Base-by-base conservation (phyloP, 139 green algal genomes). In the Pseudopediastrum boryanum region DNA sequence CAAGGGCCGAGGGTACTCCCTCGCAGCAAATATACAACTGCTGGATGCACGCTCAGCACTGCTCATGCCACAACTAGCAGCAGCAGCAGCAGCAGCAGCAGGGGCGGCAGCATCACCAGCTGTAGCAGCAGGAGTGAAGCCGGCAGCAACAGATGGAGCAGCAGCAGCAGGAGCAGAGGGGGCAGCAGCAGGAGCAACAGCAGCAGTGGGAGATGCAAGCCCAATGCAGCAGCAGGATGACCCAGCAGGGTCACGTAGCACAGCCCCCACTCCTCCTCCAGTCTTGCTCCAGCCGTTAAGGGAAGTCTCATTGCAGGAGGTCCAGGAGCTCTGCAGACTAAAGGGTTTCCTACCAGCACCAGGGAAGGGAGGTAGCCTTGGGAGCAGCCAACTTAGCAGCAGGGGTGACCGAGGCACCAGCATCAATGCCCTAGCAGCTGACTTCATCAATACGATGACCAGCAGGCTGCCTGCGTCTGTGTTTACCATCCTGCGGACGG, bases 1-100 rank as follows among this genome's bases (percentile, higher is more conserved):
- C 33, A 96, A 96, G 69, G 92, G 92, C n/a, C 81, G 84, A 0
- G 92, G 92, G 46, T 93, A 86, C 78, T 82, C 81, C 4, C 62
- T 96, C 62, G 75, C 92, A 23, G 85, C 71, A 0, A 78, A 83
- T 69, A 84, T 92, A 5, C 86, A 90, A 43, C 74, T 87, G 58
- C 39, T 89, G 70, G 92, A 96, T 78, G 83, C 79, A 1, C 79
- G 87, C 12, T 42, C 67, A n/a, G n/a, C n/a, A n/a, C 36, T 80
- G 59, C 21, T 78, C 41, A 54, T 48, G 23, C 80, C 78, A 0
- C 8, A 27, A 21, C 82, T 80, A 59, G 84, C 84, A 67, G 50
- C 51, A 9, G 80, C 65, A 0, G 82, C 44, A 29, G 13, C 54
- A 29, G 54, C 54, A 29, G 54, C 54, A 29, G 54, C 54, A 29